phyloP scores from a whole-genome alignment of 768 basidiomycete species.

The Sistotremastrum niveocremeum region DNA sequence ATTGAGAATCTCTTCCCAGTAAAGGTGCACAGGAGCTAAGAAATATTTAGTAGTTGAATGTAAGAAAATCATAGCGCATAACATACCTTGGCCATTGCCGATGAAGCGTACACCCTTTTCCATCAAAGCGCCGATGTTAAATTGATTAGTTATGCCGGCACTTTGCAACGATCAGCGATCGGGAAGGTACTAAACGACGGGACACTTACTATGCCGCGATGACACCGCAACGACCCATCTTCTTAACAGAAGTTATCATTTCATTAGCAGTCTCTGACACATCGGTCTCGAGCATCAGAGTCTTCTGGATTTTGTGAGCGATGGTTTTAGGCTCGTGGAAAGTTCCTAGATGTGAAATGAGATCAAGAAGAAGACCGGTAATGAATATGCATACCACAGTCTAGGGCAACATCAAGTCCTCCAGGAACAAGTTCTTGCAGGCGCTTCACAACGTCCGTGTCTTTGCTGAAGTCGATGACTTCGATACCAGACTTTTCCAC shows the following conservation, averaged over 20 bases:
- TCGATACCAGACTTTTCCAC: constrained; percentile 35
- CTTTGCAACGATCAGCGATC: background rate
- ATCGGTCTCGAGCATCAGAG: constrained; percentile 65
- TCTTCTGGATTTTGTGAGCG: constrained; percentile 53
- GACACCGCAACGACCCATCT: constrained; percentile 47
- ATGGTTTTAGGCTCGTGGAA: constrained; percentile 62
- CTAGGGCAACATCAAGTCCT: constrained; percentile 52
- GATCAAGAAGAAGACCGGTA: background rate
- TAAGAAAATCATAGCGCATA: background rate
- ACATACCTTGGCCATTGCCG: constrained; percentile 45
- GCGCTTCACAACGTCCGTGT: constrained; percentile 32
- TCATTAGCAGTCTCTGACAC: constrained; percentile 51
- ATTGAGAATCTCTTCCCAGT: constrained; percentile 59
- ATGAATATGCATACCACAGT: constrained; percentile 24
- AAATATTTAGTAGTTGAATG: background rate
- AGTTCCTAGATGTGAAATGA: constrained; percentile 21
- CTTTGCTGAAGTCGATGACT: constrained; percentile 41
- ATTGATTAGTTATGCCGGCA: constrained; percentile 49
- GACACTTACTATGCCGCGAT: constrained; percentile 42
- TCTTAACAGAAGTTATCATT: constrained; percentile 31
- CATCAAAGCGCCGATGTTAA: constrained; percentile 66
- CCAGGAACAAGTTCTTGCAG: constrained; percentile 47
- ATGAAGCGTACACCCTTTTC: constrained; percentile 62
- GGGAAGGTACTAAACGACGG: background rate
- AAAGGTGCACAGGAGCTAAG: constrained; percentile 51